Evolutionary conservation across 257 asterid genomes (phyloP).

Genomic region (Penstemon newberryi): DNA sequence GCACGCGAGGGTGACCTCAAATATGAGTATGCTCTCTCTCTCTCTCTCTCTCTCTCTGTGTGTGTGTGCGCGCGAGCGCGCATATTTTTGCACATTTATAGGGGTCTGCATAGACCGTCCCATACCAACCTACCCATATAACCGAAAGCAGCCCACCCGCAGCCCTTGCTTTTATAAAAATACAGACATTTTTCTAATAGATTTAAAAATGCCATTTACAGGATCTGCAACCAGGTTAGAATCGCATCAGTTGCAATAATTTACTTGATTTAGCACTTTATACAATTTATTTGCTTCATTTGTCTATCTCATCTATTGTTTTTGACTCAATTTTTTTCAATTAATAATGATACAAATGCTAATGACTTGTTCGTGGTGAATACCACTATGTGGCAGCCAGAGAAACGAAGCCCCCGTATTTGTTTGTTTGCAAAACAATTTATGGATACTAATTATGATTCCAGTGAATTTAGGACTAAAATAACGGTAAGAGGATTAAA

Average conservation of each 20-base stretch:
- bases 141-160: background rate
- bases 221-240: background rate
- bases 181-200: background rate
- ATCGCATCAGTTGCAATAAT: background rate
- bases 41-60: conserved; percentile 1
- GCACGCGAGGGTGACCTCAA: conserved; percentile 65
- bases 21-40: conserved; percentile 59
- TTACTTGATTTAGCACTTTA: background rate
- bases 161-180: background rate
- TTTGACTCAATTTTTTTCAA: no score
- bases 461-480: background rate
- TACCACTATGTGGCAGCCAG: no score
- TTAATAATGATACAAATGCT: no score
- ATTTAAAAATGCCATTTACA: background rate
- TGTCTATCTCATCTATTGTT: background rate
- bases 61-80: background rate
- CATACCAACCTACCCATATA: no score
- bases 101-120: no score
- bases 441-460: no score
- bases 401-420: no score
- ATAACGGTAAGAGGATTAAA: no score
- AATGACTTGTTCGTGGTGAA: no score
- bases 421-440: background rate
- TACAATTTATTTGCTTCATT: background rate
- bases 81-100: background rate